Evolutionary conservation across 1,284 basidiomycete species (phyloP).

Genomic region (Paramarasmius palmivorus): DNA sequence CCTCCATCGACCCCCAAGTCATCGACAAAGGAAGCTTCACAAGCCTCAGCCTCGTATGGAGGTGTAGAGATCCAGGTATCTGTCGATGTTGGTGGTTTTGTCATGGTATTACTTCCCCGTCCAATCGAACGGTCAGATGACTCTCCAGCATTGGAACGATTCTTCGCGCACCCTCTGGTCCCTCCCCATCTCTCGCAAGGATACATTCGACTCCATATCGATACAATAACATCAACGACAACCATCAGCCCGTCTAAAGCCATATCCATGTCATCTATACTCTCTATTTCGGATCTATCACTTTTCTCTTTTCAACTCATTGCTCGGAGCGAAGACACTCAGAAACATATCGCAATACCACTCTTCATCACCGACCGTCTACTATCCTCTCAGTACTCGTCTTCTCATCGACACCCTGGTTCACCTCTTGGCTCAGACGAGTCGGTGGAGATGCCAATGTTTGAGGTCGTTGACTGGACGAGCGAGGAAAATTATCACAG

Average conservation of each 20-base stretch:
- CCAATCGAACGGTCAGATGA: neutral
- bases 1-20: constrained; percentile 23
- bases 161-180: constrained; percentile 57
- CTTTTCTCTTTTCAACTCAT: constrained; percentile 45
- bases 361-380: constrained; percentile 64
- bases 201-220: constrained; percentile 61
- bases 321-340: constrained; percentile 10
- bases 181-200: constrained; percentile 49
- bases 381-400: constrained; percentile 51
- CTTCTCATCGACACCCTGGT: constrained; percentile 42
- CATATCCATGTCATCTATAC: constrained; percentile 21
- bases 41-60: constrained; percentile 25
- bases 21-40: constrained; percentile 2
- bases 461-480: constrained; percentile 68
- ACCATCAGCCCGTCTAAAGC: constrained; percentile 25
- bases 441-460: constrained; percentile 44
- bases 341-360: constrained; percentile 46
- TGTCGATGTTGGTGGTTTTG: constrained; percentile 47
- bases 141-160: constrained; percentile 32
- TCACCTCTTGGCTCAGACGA: constrained; percentile 17
- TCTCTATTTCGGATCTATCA: constrained; percentile 52
- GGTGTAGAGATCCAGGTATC: constrained; percentile 35
- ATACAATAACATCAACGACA: constrained; percentile 41
- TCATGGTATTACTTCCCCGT: constrained; percentile 47
- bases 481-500: constrained; percentile 36